Evolutionary conservation across 345 rosid genomes (phyloP).

Genomic region (Salix brachista): DNA sequence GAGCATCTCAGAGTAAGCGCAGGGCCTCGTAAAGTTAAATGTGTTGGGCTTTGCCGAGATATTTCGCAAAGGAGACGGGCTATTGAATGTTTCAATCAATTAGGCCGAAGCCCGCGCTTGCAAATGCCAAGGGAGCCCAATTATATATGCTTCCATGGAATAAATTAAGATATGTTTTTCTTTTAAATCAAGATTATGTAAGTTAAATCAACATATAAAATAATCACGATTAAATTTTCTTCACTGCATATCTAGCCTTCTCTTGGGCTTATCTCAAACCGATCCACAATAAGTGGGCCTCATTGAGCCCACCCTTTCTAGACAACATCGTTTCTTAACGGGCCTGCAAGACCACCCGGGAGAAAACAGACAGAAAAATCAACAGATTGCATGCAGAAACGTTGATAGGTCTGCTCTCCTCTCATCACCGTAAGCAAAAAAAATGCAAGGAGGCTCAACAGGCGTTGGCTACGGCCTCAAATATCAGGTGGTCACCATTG

Average conservation of each 20-base stretch:
- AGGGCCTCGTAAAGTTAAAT: background rate
- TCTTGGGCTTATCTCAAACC: background rate
- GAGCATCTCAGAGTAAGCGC: background rate
- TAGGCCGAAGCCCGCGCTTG: background rate
- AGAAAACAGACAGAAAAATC: background rate
- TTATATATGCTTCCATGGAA: background rate
- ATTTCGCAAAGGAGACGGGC: background rate
- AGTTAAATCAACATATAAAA: background rate
- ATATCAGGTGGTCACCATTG: constrained; percentile 68
- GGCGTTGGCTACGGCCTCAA: constrained; percentile 90
- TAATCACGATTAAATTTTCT: too few species aligned
- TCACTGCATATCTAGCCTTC: background rate
- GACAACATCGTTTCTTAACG: background rate
- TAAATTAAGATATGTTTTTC: background rate
- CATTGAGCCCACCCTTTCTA: too few species aligned
- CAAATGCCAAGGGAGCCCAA: background rate
- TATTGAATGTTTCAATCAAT: background rate
- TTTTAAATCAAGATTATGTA: background rate
- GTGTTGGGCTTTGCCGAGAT: background rate
- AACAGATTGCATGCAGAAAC: background rate
- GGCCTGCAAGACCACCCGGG: background rate
- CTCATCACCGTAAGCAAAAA: too few species aligned
- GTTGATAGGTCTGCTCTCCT: background rate
- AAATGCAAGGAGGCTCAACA: constrained; percentile 55
- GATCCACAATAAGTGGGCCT: background rate